Conservation (phyloP, 1,284 basidiomycete genomes). For the Filobasidium uniguttulatum region DNA sequence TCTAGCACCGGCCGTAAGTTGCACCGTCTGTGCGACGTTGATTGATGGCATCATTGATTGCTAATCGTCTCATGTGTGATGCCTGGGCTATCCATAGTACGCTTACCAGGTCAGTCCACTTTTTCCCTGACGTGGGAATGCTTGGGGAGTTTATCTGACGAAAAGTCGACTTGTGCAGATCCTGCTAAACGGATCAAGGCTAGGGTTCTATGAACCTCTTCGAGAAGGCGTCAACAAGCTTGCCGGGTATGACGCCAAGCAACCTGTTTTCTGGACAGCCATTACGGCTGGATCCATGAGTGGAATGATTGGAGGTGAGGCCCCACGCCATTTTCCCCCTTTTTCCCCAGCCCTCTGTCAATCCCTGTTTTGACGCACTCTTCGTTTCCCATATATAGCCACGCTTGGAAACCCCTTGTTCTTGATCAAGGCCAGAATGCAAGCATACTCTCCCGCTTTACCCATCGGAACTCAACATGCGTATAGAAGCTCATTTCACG, state of each 20-base stretch:
- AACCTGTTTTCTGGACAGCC: conserved; percentile 58
- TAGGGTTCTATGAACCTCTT: conserved; percentile 94
- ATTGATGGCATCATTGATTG: not conserved
- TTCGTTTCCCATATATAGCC: conserved; percentile 42
- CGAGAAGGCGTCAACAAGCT: conserved; percentile 56
- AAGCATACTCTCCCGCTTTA: conserved; percentile 87
- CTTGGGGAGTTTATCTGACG: too few relatives aligned
- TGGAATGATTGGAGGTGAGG: conserved; percentile 73
- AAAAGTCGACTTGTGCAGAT: conserved; percentile 43
- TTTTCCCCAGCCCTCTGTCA: not conserved
- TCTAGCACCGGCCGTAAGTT: conserved; percentile 69
- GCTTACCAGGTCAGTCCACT: conserved; percentile 59
- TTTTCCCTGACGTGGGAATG: too few relatives aligned
- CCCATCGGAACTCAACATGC: conserved; percentile 87
- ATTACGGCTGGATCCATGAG: conserved; percentile 74
- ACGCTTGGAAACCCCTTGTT: conserved; percentile 87
- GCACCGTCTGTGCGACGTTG: not conserved
- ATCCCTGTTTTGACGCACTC: conserved; percentile 1
- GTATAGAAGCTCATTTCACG: conserved; percentile 72
- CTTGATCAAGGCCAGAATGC: conserved; percentile 93
- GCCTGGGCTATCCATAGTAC: conserved; percentile 45
- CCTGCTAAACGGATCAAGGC: conserved; percentile 81
- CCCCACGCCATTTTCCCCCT: not conserved
- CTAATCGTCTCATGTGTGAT: not conserved
- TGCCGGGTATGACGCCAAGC: conserved; percentile 50